phyloP scores from a whole-genome alignment of 257 asterid genomes.

The Solanum pinnatisectum region DNA sequence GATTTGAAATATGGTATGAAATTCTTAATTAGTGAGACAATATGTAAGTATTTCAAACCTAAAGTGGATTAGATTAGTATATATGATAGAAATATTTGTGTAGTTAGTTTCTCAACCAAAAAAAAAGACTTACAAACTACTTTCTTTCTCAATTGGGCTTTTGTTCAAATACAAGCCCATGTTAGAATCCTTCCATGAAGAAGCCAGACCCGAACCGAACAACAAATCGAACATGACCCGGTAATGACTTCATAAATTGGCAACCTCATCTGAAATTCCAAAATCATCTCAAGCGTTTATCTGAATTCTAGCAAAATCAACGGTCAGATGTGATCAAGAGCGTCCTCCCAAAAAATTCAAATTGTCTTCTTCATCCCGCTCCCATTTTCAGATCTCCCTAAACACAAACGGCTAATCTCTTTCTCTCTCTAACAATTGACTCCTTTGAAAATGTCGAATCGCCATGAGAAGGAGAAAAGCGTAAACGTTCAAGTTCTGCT shows the following conservation, averaged over 20 bases:
- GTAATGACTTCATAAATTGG: not conserved
- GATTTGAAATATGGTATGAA: not conserved
- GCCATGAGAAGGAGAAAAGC: slow-evolving; percentile 49
- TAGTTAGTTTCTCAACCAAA: not conserved
- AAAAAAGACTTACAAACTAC: not conserved
- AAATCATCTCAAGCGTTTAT: not conserved
- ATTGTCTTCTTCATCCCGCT: not conserved
- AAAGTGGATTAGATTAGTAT: not conserved
- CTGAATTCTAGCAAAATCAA: not conserved
- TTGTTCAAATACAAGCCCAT: not conserved
- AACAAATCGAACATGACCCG: not conserved
- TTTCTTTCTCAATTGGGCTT: not conserved
- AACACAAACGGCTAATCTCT: not conserved
- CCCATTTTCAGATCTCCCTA: not conserved
- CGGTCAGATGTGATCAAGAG: not conserved
- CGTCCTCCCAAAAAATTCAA: not conserved
- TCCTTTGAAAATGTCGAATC: slow-evolving; percentile 22
- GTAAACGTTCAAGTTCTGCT: slow-evolving; percentile 94
- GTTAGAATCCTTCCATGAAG: not conserved
- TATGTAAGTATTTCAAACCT: no score
- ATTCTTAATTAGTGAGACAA: not conserved
- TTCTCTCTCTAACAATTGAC: not conserved
- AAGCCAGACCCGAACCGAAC: not conserved
- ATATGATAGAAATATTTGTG: rapidly evolving
- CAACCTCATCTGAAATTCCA: not conserved